phyloP scores from a whole-genome alignment of 257 asterid species.

The Dorcoceras hygrometricum region DNA sequence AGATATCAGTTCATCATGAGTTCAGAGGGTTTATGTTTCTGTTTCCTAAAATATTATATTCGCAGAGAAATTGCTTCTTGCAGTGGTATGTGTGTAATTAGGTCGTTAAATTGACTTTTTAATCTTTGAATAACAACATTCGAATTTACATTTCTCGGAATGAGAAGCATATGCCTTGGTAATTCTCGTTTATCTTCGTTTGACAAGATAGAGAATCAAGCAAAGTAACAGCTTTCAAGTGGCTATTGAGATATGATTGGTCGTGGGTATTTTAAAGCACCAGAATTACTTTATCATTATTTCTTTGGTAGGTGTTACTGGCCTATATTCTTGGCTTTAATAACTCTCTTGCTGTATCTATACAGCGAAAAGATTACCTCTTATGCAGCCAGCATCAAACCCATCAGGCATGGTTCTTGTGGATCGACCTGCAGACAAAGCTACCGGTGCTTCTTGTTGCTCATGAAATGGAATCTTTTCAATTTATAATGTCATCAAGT shows the following conservation, averaged over 20 bases:
- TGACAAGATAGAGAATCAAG: neutral
- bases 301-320: neutral
- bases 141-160: no score
- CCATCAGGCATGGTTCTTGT: slow-evolving; percentile 82
- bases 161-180: neutral
- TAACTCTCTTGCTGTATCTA: slow-evolving; percentile 4
- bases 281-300: neutral
- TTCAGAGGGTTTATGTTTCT: neutral
- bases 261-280: neutral
- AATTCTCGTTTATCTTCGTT: neutral
- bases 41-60: neutral
- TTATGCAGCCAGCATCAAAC: slow-evolving; percentile 69
- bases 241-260: neutral
- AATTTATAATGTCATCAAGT: slow-evolving; percentile 15
- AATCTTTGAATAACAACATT: no score
- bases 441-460: slow-evolving; percentile 52
- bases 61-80: neutral
- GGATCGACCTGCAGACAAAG: slow-evolving; percentile 64
- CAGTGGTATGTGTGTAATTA: no score
- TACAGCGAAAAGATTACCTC: slow-evolving; percentile 83
- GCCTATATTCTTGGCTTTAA: neutral
- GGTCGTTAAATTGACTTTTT: no score
- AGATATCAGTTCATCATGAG: neutral
- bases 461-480: slow-evolving; percentile 28
- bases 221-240: neutral